Percentiles rank a stretch among this genome's conserved stretches.
phyloP scores from a whole-genome alignment of 129 eudicot species.

The sunflower (Helianthus annuus) region HanXRQr2.0-SUNRISE NC_035442.2:32545165-32545664 shows the following conservation, averaged over 20 bases:
- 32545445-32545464: slow-evolving; percentile 67
- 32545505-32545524: too few relatives aligned
- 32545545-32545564: too few relatives aligned
- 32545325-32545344: slow-evolving; percentile 62
- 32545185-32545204: slow-evolving; percentile 74
- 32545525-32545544: too few relatives aligned
- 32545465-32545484: slow-evolving; percentile 76
- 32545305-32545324: slow-evolving; percentile 76
- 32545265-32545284: too few relatives aligned
- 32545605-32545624: too few relatives aligned
- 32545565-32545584: too few relatives aligned
- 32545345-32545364: slow-evolving; percentile 42
- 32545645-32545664: too few relatives aligned
- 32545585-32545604: too few relatives aligned
- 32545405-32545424: slow-evolving; percentile 83
- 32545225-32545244: slow-evolving; percentile 40
- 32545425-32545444: slow-evolving; percentile 63
- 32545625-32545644: too few relatives aligned
- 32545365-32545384: slow-evolving; percentile 36
- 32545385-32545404: slow-evolving; percentile 44
- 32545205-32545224: slow-evolving; percentile 73
- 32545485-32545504: slow-evolving; percentile 55
- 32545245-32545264: too few relatives aligned
- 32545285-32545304: neutral
- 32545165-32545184: slow-evolving; percentile 86